These are phyloP conservation scores for Microcyclospora pomicola DNA, from an alignment of 2,329 filamentous ascomycete species.

Conservation along the genomic window DNA sequence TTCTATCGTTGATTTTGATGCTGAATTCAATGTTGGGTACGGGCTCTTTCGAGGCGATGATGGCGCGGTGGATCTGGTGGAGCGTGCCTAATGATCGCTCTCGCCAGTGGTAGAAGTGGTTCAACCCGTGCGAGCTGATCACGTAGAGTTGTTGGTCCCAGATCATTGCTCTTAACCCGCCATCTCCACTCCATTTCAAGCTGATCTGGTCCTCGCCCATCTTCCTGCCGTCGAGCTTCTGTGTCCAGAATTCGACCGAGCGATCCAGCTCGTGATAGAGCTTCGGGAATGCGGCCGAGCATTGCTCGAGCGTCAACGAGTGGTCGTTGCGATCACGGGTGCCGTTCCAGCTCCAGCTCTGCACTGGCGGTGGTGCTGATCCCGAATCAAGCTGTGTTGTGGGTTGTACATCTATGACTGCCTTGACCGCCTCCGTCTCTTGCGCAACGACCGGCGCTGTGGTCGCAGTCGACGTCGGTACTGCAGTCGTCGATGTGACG, in stretches of 20 bases:
- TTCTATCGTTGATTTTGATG: constrained; percentile 21
- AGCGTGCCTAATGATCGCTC: constrained; percentile 28
- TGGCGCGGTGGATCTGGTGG: constrained; percentile 35
- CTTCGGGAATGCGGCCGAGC: constrained; percentile 18
- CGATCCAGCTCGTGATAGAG: constrained; percentile 21
- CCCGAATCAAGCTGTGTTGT: neutral
- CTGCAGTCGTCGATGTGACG: no score
- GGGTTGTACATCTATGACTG: no score
- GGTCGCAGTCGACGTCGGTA: no score
- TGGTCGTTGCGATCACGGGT: constrained; percentile 16
- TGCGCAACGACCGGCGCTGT: no score
- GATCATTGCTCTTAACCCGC: constrained; percentile 25
- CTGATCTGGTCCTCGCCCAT: constrained; percentile 18
- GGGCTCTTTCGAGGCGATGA: constrained; percentile 26
- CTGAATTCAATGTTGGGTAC: constrained; percentile 39
- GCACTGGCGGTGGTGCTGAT: neutral
- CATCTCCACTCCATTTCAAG: constrained; percentile 18
- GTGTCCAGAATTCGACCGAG: constrained; percentile 14
- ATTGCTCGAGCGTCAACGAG: constrained; percentile 17
- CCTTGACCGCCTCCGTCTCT: no score
- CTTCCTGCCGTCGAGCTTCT: constrained; percentile 8
- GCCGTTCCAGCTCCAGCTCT: constrained; percentile 5
- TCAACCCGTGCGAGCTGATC: constrained; percentile 20
- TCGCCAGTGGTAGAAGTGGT: constrained; percentile 17
- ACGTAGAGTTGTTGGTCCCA: constrained; percentile 25